Evolutionary conservation across 805 yeast genomes (phyloP), one percentile per base, ranked within the genome.

Genomic region (Kockiozyma suomiensis): DNA sequence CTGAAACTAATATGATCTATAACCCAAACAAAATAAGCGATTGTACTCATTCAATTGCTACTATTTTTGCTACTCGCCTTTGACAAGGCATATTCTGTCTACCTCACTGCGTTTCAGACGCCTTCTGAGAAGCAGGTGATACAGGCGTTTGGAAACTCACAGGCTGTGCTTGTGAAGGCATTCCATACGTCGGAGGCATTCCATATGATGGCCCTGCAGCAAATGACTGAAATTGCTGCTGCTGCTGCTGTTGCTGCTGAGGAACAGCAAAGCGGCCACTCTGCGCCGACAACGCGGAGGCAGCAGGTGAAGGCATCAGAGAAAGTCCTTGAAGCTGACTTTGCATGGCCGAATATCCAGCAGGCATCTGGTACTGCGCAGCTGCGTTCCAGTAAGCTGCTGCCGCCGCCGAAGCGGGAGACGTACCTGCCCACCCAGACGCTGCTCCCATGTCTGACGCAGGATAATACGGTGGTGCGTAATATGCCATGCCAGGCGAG

Each of bases 301-400:
- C 43, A n/a, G 43, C 58, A 12, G 52, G 47, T 13, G 50, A 28
- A n/a, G 45, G 40, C 47, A 50, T 28, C n/a, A 50, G 37, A 33
- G 45, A 37, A 17, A 56, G 8, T 26, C 50, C 46, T 35, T 56
- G 59, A 25, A 56, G 50, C 30, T 56, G 59, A 10, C 33, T 30
- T 10, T 28, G 53, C 32, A 21, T 41, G n/a, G 40, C 47, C 28
- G 38, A 37, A 50, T 37, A 48, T 30, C 37, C 40, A n/a, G 41
- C 23, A 12, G 43, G 51, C 51, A 32, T 32, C 21, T 32, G 40
- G n/a, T 49, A 19, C 50, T 47, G 50, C 42, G 30, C 45, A 7
- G 54, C 47, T 13, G 54, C 54, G 32, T 25, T 32, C 56, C 56
- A 52, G 50, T 52, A 52, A 10, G 56, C 56, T 21, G 56, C 56